Base-by-base conservation (phyloP, 257 asterid genomes). In the Lycium barbarum region DNA sequence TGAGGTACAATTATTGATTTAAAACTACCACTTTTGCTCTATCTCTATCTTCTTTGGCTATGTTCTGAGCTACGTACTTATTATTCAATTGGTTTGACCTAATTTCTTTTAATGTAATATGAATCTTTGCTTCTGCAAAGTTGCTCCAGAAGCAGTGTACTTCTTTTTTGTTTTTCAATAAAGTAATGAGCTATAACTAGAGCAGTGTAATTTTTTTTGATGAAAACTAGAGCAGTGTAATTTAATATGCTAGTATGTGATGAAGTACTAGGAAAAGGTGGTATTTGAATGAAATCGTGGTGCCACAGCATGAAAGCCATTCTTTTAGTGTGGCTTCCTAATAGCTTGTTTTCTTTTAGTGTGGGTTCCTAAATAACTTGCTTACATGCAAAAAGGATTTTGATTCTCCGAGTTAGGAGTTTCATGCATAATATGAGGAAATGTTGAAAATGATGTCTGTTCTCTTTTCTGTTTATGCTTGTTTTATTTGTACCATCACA, bases 1-100 rank as follows among this genome's bases (percentile, higher is more conserved):
- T 83, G 90, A 91, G 95, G 98, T 91, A 88, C 43, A 51, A 33
- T 26, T 17, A 84, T 85, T 85, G 67, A 80, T 82, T 67, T 68
- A 20, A 80, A 55, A 74, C 40, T 80, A 22, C 35, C 45, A 35
- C 35, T 17, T 59, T 80, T 80, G 54, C 70, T 59, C 35, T 45
- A 33, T 80, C 7, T 57, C 51, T 33, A 80, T 9, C 83, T 59
- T 80, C 80, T 72, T 43, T 43, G 6, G 36, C 36, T 72, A 71
- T 43, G 55, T 18, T 40, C 11, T 18, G 53, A 43, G 79, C 55
- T 18, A 18, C 2, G 0, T 43, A 71, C 7, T 71, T 70, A 8
- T 70, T 71, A 40, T 18, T 71, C 79, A 43, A 9, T 71, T 18
- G 5, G 79, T 9, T 17, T 18, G 17, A 3, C 36, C 57, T 5